phyloP scores from a whole-genome alignment of 2,329 filamentous ascomycete species.

The Ceratocystis lukuohia region DNA sequence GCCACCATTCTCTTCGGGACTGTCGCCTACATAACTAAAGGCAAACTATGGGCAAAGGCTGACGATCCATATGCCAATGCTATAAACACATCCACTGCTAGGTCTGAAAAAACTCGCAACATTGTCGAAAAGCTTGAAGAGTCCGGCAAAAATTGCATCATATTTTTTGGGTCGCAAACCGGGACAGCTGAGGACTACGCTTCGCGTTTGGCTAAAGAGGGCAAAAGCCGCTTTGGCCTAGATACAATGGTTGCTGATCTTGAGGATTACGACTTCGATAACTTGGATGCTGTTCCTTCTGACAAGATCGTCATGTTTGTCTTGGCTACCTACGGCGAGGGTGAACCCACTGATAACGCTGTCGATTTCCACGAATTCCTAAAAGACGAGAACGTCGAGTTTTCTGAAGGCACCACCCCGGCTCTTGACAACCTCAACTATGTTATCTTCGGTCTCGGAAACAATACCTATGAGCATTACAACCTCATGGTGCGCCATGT shows the following conservation, averaged over 20 bases:
- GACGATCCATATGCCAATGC: slow-evolving; percentile 80
- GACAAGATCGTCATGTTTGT: slow-evolving; percentile 94
- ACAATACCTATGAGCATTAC: slow-evolving; percentile 99
- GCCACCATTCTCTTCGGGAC: slow-evolving; percentile 73
- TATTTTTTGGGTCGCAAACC: slow-evolving; percentile 98
- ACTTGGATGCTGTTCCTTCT: slow-evolving; percentile 71
- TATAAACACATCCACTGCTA: slow-evolving; percentile 53
- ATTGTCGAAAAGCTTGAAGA: slow-evolving; percentile 95
- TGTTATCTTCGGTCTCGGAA: slow-evolving; percentile 89
- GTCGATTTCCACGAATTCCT: slow-evolving; percentile 99
- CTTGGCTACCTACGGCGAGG: slow-evolving; percentile 93
- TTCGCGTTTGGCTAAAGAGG: slow-evolving; percentile 89
- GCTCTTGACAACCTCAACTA: slow-evolving; percentile 77
- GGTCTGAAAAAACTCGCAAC: slow-evolving; percentile 75
- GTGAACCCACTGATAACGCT: slow-evolving; percentile 95
- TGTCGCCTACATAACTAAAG: slow-evolving; percentile 93
- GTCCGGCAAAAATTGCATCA: slow-evolving; percentile 87
- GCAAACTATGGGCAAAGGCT: slow-evolving; percentile 76
- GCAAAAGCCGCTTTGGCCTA: slow-evolving; percentile 86
- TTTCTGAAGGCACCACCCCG: slow-evolving; percentile 60
- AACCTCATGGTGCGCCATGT: slow-evolving; percentile 96
- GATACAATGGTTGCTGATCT: slow-evolving; percentile 98
- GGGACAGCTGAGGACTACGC: slow-evolving; percentile 98
- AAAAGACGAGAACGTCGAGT: slow-evolving; percentile 63
- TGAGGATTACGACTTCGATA: slow-evolving; percentile 95